phyloP scores from a whole-genome alignment of 805 yeast species.

The Starmerella bombicola region DNA sequence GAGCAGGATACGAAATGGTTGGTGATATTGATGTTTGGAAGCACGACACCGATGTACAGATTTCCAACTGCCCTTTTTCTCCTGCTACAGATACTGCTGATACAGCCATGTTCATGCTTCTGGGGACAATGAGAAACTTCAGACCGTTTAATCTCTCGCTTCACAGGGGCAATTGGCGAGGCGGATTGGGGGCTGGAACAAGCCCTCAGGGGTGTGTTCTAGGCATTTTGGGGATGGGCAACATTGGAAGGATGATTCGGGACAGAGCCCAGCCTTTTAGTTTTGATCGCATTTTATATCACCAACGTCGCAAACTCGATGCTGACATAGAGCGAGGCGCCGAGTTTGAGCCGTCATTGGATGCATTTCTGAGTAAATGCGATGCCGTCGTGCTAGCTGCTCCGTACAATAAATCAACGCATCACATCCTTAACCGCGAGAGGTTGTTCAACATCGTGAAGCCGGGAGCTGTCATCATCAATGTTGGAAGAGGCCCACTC shows the following conservation, averaged over 20 bases:
- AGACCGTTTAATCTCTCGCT: slow-evolving; percentile 33
- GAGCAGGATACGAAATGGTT: slow-evolving; percentile 50
- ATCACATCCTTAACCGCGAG: slow-evolving; percentile 51
- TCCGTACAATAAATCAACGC: slow-evolving; percentile 63
- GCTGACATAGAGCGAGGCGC: slow-evolving; percentile 38
- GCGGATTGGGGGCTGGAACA: slow-evolving; percentile 29
- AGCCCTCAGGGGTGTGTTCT: slow-evolving; percentile 39
- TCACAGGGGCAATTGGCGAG: slow-evolving; percentile 37
- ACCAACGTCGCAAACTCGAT: slow-evolving; percentile 37
- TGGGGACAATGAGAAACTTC: slow-evolving; percentile 41
- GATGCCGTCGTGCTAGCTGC: slow-evolving; percentile 66
- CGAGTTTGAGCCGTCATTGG: slow-evolving; percentile 35
- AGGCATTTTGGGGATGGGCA: slow-evolving; percentile 53
- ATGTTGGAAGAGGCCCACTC: slow-evolving; percentile 83
- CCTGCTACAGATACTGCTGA: slow-evolving; percentile 47
- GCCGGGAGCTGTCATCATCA: slow-evolving; percentile 61
- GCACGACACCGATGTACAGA: slow-evolving; percentile 32
- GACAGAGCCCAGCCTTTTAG: slow-evolving; percentile 41
- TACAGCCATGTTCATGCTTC: slow-evolving; percentile 37
- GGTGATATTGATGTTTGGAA: slow-evolving; percentile 35
- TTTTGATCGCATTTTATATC: slow-evolving; percentile 37
- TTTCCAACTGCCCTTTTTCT: slow-evolving; percentile 42
- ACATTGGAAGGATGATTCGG: slow-evolving; percentile 44
- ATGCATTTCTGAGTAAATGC: slow-evolving; percentile 48
- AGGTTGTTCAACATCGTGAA: slow-evolving; percentile 53